A percentile compares a stretch with the other conserved stretches of the same genome.
Evolutionary conservation across 1,284 basidiomycete species (phyloP).

Genomic region (Cutaneotrichosporon cutaneum): DNA sequence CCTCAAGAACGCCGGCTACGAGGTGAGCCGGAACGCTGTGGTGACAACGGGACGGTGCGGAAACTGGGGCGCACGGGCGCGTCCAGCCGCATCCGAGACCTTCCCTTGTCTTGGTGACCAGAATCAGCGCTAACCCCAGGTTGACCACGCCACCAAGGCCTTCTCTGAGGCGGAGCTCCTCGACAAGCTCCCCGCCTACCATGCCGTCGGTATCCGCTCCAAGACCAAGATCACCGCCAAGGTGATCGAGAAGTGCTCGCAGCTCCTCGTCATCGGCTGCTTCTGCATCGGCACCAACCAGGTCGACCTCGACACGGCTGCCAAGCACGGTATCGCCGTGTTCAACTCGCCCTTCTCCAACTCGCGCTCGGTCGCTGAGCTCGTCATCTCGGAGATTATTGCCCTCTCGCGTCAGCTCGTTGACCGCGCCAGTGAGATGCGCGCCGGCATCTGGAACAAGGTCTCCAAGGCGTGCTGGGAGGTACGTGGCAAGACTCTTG

Average conservation of each 20-base stretch:
- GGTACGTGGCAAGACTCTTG: constrained; percentile 93
- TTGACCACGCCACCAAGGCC: constrained; percentile 85
- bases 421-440: constrained; percentile 85
- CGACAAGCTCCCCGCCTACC: constrained; percentile 80
- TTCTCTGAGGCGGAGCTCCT: constrained; percentile 91
- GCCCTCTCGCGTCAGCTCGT: constrained; percentile 91
- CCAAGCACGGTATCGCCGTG: constrained; percentile 88
- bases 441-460: constrained; percentile 95
- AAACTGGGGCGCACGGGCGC: not conserved
- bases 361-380: constrained; percentile 97
- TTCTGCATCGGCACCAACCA: constrained; percentile 99
- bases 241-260: constrained; percentile 80
- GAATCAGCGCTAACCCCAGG: constrained; percentile 56
- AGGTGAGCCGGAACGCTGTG: constrained; percentile 36
- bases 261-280: constrained; percentile 95
- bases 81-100: not conserved
- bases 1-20: constrained; percentile 79
- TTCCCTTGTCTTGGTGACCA: not conserved
- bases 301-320: constrained; percentile 83
- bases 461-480: constrained; percentile 98
- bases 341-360: constrained; percentile 99
- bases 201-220: constrained; percentile 93
- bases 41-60: not conserved
- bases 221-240: constrained; percentile 94
- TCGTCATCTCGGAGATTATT: constrained; percentile 93